Base-by-base conservation (phyloP, 148 eudicot species). In the Arctostaphylos glauca region DNA sequence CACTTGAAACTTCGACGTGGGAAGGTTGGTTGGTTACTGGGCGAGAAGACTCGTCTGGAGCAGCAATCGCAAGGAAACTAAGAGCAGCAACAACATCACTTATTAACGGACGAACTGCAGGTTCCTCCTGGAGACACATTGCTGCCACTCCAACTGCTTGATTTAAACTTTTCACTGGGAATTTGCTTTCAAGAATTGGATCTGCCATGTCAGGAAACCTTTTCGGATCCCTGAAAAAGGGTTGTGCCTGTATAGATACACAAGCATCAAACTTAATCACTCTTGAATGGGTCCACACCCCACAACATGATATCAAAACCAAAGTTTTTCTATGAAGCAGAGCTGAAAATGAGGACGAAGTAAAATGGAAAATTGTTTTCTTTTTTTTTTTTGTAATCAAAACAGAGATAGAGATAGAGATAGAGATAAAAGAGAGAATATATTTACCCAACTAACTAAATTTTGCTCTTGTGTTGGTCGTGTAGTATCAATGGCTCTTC, bases 121-220 rank as follows among this genome's bases (percentile, higher is more conserved):
- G 88, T 82, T 93, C 96, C 46, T 95, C 96, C 76, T 95, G 93
- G 14, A 95, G 92, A 81, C 98, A 93, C 96, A 92, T 95, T 18
- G 94, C 95, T 19, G 94, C 95, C 3, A 94, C 89, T 55, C 94
- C 98, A 18, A 95, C 92, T n/a, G 94, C 97, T 86, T 95, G 97
- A 85, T 95, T 93, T 81, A 95, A 80, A 66, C 89, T 86, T 56
- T 85, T 92, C 52, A 84, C 83, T 0, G 94, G 92, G 60, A 87
- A 92, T 46, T 86, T 83, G 2, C 82, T 87, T 5, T 87, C 79
- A 14, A 94, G 87, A 43, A 87, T 84, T 43, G 97, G 92, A 76
- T 95, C 98, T 56, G 93, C 98, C 87, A 95, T 72, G 74, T 95
- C 94, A 0, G 92, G 88, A 76, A 93, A 95, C 82, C 89, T 87